Base-by-base conservation (phyloP, 495 filamentous ascomycete species). In the Hyaloscypha bicolor region DNA sequence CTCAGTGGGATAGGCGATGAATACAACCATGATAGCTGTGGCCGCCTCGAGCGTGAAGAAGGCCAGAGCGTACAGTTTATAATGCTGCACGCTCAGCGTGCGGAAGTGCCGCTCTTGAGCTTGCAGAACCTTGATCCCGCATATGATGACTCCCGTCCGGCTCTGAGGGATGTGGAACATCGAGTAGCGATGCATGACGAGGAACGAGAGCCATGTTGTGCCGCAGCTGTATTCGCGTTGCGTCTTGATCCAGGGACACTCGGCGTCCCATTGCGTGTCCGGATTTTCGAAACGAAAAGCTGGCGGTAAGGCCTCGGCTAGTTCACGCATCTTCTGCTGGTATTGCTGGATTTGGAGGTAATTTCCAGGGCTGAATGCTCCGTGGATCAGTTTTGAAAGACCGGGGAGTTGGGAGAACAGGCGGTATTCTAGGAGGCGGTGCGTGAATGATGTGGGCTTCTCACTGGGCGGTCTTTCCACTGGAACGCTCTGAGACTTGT, bases 191-290 rank as follows among this genome's bases (percentile, higher is more conserved):
- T 48, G 9, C 11, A 48, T 48, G 11, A 48, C 42, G 4, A 48
- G 9, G 1, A 48, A 19, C 4, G 42, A 48, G 6, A 48, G 42
- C 11, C 4, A 11, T 4, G 42, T 48, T 19, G 42, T 48, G 16
- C 42, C 42, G 16, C 42, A 48, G 42, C 11, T 16, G 16, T 48
- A 48, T 48, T 48, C 11, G 9, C 42, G 42, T 48, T 48, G 42
- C 42, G 42, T 48, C 42, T 48, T 48, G 42, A 48, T 48, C 42
- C 42, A 48, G 16, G 42, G 42, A 48, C 42, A 48, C 42, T 48
- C 42, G 16, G 16, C 11, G 42, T 48, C 42, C 42, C 42, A 48
- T 12, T 48, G 42, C 42, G 42, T 48, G 3, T 48, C 42, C 4
- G 42, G 9, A 19, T 48, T 48, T 48, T 48, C 42, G 42, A 48